A percentile compares a stretch with the other conserved stretches of the same genome.
These are phyloP conservation scores for Phlebopus sp. DNA, from an alignment of 1,284 basidiomycete species.

Conservation along the genomic window DNA sequence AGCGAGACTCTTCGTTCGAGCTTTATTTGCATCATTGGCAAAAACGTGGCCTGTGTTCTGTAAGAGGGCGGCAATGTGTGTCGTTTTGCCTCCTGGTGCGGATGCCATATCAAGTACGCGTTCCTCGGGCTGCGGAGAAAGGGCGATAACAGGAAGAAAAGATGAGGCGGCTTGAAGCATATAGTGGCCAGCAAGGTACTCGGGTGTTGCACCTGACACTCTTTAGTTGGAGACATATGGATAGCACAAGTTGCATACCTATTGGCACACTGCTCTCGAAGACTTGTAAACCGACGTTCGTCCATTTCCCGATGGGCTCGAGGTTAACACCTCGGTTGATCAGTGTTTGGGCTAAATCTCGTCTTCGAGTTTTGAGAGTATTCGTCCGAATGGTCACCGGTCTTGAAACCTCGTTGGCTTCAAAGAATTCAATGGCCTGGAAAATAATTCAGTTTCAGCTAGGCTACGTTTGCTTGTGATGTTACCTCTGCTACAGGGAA, in stretches of 20 bases:
- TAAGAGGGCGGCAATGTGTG: conserved; percentile 93
- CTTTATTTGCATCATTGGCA: conserved; percentile 96
- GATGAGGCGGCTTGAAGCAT: conserved; percentile 99
- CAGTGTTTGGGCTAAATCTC: conserved; percentile 92
- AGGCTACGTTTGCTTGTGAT: conserved; percentile 1
- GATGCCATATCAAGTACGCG: conserved; percentile 98
- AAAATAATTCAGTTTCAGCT: conserved; percentile 9
- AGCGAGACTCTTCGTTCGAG: conserved; percentile 91
- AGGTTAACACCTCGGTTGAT: conserved; percentile 97
- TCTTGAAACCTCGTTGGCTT: conserved; percentile 94
- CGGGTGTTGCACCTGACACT: conserved; percentile 81
- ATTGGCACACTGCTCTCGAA: conserved; percentile 97
- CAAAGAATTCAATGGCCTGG: conserved; percentile 97
- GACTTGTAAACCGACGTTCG: conserved; percentile 95
- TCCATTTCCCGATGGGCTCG: conserved; percentile 99
- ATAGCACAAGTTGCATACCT: conserved; percentile 41
- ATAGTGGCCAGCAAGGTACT: conserved; percentile 99
- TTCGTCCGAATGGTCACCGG: conserved; percentile 99
- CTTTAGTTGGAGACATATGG: conserved; percentile 1
- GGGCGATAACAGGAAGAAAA: conserved; percentile 97
- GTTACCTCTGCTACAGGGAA: conserved; percentile 91
- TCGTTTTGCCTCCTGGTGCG: conserved; percentile 97
- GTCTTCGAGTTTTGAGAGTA: conserved; percentile 88
- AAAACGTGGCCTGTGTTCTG: conserved; percentile 99
- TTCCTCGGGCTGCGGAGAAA: conserved; percentile 91